Conservation (phyloP, 2,329 filamentous ascomycete genomes). For the Pyrenochaeta sp. region DNA sequence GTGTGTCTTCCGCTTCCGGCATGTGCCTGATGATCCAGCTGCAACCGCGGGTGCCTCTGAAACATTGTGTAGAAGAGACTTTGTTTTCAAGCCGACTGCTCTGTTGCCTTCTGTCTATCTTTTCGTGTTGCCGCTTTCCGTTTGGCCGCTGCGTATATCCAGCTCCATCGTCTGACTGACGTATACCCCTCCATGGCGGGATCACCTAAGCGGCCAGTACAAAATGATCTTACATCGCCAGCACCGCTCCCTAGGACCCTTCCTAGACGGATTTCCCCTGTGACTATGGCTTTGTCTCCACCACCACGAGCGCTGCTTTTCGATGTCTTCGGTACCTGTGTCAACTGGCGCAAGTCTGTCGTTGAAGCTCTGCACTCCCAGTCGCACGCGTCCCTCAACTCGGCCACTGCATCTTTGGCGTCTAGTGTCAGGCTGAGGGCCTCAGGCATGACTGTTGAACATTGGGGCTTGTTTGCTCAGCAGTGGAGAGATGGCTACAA, state of each 20-base stretch:
- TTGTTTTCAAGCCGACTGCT: background rate
- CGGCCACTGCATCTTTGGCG: conserved; percentile 56
- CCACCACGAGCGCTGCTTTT: conserved; percentile 70
- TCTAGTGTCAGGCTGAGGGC: conserved; percentile 59
- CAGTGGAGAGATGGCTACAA: conserved; percentile 74
- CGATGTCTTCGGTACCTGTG: conserved; percentile 82
- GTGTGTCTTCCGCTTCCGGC: conserved; percentile 12
- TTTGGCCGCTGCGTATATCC: conserved; percentile 13
- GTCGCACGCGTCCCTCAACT: conserved; percentile 59
- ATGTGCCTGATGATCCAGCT: conserved; percentile 2
- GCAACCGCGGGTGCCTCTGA: conserved; percentile 5
- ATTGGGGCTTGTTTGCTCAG: conserved; percentile 73
- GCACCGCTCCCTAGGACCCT: background rate
- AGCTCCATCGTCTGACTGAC: conserved; percentile 15
- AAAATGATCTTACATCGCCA: conserved; percentile 21
- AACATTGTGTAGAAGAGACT: background rate
- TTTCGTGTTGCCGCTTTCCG: conserved; percentile 13
- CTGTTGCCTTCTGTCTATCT: background rate
- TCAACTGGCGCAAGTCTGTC: conserved; percentile 78
- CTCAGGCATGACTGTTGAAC: conserved; percentile 60
- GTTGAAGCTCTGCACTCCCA: conserved; percentile 64
- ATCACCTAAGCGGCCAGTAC: conserved; percentile 15
- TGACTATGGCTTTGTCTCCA: conserved; percentile 35
- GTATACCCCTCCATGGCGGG: conserved; percentile 21
- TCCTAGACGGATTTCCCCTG: conserved; percentile 8